Conservation (phyloP, 2,329 filamentous ascomycete genomes). For the Dactylellina parvicollis region DNA sequence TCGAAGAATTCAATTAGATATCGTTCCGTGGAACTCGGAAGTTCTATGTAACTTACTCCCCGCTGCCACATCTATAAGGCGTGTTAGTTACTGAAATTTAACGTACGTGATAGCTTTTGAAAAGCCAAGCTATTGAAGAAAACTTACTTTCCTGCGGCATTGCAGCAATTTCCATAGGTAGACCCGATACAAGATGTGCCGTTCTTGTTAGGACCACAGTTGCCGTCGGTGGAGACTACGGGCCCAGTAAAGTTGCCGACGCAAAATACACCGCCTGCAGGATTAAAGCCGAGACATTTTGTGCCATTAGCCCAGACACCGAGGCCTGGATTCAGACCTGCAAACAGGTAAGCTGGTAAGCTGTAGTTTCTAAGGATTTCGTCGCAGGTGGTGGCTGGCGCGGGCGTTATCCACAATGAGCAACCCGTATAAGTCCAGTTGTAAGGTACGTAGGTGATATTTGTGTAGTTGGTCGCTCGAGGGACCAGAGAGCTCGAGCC, state of each 20-base stretch:
- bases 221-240: constrained; percentile 2
- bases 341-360: neutral
- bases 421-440: constrained; percentile 1
- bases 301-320: constrained; percentile 7
- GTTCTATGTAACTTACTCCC: neutral
- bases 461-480: constrained; percentile 5
- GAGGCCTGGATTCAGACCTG: constrained; percentile 6
- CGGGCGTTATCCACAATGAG: constrained; percentile 1
- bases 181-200: constrained; percentile 13
- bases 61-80: constrained; percentile 7
- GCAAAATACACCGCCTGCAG: neutral
- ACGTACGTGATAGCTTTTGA: neutral
- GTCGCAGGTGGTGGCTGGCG: neutral
- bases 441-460: no score
- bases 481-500: neutral
- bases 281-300: neutral
- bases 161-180: constrained; percentile 11
- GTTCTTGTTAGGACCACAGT: constrained; percentile 8
- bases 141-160: constrained; percentile 17
- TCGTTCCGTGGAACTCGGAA: neutral
- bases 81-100: neutral
- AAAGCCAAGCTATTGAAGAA: neutral
- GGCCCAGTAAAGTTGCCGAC: constrained; percentile 6
- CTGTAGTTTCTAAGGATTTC: constrained; percentile 1
- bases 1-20: neutral